phyloP scores from a whole-genome alignment of 2,329 filamentous ascomycete genomes.

The Colletotrichum eleusines region DNA sequence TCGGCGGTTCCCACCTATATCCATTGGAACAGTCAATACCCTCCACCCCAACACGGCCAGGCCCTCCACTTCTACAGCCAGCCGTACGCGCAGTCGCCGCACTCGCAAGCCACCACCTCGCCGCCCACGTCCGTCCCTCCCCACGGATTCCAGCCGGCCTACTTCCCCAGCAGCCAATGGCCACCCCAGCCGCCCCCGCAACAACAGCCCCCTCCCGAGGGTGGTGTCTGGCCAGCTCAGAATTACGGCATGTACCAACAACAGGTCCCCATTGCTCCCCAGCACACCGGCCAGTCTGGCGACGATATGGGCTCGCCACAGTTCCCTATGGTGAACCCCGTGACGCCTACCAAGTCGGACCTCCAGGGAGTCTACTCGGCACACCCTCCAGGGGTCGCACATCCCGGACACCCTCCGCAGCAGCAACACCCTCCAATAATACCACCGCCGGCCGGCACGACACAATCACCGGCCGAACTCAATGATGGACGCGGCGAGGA shows the following conservation, averaged over 20 bases:
- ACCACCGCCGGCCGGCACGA: slow-evolving; percentile 13
- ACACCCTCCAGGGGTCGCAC: slow-evolving; percentile 28
- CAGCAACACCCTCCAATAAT: slow-evolving; percentile 3
- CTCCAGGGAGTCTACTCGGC: slow-evolving; percentile 29
- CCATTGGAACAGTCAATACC: slow-evolving; percentile 38
- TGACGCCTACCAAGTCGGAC: slow-evolving; percentile 36
- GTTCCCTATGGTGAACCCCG: slow-evolving; percentile 41
- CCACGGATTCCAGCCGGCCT: slow-evolving; percentile 37
- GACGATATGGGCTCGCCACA: slow-evolving; percentile 37
- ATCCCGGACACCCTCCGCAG: slow-evolving; percentile 12
- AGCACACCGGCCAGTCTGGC: slow-evolving; percentile 40
- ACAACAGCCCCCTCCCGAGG: slow-evolving; percentile 32
- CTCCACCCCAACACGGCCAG: slow-evolving; percentile 36
- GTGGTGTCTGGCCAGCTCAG: slow-evolving; percentile 40
- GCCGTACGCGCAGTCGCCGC: slow-evolving; percentile 38
- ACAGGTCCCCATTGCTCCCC: slow-evolving; percentile 42
- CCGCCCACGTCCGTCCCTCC: slow-evolving; percentile 36
- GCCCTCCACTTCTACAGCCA: slow-evolving; percentile 39
- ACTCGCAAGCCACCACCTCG: slow-evolving; percentile 35
- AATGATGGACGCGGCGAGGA: slow-evolving; percentile 35
- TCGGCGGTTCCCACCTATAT: slow-evolving; percentile 36
- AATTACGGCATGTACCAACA: slow-evolving; percentile 43
- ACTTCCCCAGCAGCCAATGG: slow-evolving; percentile 35
- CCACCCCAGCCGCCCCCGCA: slow-evolving; percentile 31
- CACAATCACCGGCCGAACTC: slow-evolving; percentile 35